These are phyloP conservation scores for Dryas integrifolia DNA, from an alignment of 331 rosid genomes.

Conservation along the genomic window DNA sequence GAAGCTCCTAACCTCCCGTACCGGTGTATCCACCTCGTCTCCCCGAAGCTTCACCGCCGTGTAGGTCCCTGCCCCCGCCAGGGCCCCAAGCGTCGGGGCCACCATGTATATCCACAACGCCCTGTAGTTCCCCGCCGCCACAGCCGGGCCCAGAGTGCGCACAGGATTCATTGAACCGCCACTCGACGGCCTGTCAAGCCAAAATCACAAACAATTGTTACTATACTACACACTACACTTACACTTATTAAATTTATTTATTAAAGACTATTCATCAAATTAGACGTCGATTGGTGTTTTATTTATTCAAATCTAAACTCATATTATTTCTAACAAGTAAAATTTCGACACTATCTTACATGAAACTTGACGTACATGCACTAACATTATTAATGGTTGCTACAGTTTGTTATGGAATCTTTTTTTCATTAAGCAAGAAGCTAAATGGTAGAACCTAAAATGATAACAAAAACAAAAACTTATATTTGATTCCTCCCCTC, in stretches of 20 bases:
- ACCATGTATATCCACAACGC: slow-evolving; percentile 65
- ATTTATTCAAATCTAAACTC: too few species aligned
- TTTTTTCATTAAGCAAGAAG: background rate
- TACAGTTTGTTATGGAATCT: background rate
- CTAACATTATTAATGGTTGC: too few species aligned
- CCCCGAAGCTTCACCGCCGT: slow-evolving; percentile 64
- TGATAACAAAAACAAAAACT: slow-evolving; percentile 1
- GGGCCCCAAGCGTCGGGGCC: slow-evolving; percentile 74
- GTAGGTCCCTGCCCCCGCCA: slow-evolving; percentile 66
- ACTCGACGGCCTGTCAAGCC: slow-evolving; percentile 35
- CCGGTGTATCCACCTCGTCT: slow-evolving; percentile 33
- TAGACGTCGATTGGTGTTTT: too few species aligned
- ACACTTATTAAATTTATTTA: too few species aligned
- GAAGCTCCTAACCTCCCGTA: slow-evolving; percentile 54
- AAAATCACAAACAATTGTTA: background rate
- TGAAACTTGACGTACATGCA: too few species aligned
- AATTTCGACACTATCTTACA: too few species aligned
- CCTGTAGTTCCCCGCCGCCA: slow-evolving; percentile 72
- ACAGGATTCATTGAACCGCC: slow-evolving; percentile 80
- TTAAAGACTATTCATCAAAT: too few species aligned
- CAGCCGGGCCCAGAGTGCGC: slow-evolving; percentile 80
- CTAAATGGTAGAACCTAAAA: background rate
- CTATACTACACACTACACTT: background rate
- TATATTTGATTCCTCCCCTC: too few species aligned
- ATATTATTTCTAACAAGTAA: too few species aligned